Base-by-base conservation (phyloP, 345 rosid genomes). In the Euclidium syriacum region DNA sequence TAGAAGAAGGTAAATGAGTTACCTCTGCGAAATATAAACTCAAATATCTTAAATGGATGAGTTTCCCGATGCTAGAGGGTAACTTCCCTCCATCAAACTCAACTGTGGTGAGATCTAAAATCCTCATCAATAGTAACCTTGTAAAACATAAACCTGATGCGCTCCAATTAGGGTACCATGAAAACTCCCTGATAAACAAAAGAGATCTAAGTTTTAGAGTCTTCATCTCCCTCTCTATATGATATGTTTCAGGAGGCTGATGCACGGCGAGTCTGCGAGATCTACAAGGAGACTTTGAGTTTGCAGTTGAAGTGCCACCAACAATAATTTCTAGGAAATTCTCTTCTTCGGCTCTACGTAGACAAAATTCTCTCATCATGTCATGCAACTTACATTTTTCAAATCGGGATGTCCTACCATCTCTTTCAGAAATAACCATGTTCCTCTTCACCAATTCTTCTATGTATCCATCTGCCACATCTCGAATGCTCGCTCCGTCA, bases 41-140 rank as follows among this genome's bases (percentile, higher is more conserved):
- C 48, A 65, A 24, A 20, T 52, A 66, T 55, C 38, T 55, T 23
- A 66, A 50, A 17, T 71, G 77, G 23, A 73, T 68, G 52, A 80
- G 70, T 2, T 62, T 50, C 2, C 80, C 71, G 3, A 78, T 49
- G 2, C 26, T 72, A 36, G 52, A 24, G 0, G 68, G 76, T 14
- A 76, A 29, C 8, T 20, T 68, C 10, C 69, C 74, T 30, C 15
- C 35, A 9, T 1, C 1, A 9, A 16, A 4, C 1, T 9, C 8
- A 16, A 41, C 46, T 8, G 40, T 16, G 9, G 58, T 68, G 8
- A 79, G 57, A 35, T 77, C 63, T 4, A 79, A 12, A 12, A 71
- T 51, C 58, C 78, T 66, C 1, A 81, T 43, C n/a, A 69, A 26
- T 17, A 39, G 55, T 32, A 64, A 38, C 9, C 30, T 33, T 0